Conservation (phyloP, 345 rosid genomes). For the Linum lewisii region DNA sequence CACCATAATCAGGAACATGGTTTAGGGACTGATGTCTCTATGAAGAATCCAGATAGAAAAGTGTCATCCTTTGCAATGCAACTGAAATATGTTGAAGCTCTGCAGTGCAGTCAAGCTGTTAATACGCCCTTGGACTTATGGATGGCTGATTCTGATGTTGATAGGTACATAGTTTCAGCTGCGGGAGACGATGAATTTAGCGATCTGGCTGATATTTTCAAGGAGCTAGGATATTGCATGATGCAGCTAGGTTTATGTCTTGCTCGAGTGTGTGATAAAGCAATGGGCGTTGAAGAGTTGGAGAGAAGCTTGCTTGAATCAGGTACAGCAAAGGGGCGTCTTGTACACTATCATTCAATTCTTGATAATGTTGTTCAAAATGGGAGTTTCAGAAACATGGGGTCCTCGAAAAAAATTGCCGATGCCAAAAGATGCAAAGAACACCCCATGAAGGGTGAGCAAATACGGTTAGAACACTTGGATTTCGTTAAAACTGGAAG, state of each 20-base stretch:
- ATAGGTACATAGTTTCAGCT: slow-evolving; percentile 7
- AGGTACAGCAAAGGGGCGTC: slow-evolving; percentile 70
- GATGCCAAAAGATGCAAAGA: slow-evolving; percentile 12
- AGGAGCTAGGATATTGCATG: slow-evolving; percentile 70
- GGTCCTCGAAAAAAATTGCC: slow-evolving; percentile 18
- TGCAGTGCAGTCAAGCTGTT: slow-evolving; percentile 16
- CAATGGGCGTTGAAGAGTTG: slow-evolving; percentile 59
- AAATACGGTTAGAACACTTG: slow-evolving; percentile 11
- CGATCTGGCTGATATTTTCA: slow-evolving; percentile 41
- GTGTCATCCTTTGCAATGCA: slow-evolving; percentile 83
- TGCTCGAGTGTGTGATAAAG: slow-evolving; percentile 64
- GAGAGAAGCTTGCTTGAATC: slow-evolving; percentile 66
- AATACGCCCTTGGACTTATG: slow-evolving; percentile 11
- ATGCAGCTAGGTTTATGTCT: slow-evolving; percentile 58
- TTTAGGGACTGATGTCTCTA: slow-evolving; percentile 75
- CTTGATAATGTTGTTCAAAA: slow-evolving; percentile 35
- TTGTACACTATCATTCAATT: slow-evolving; percentile 76
- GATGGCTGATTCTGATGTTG: slow-evolving; percentile 10
- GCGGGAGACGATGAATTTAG: slow-evolving; percentile 29
- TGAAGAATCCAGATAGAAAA: slow-evolving; percentile 64
- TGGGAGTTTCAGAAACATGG: slow-evolving; percentile 27
- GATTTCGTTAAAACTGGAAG: slow-evolving; percentile 15
- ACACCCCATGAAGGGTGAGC: slow-evolving; percentile 11
- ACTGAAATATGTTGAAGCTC: slow-evolving; percentile 33
- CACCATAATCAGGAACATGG: slow-evolving; percentile 41